Conservation (phyloP, 176 grass and related monocot genomes). For the Carex cristatella region DNA sequence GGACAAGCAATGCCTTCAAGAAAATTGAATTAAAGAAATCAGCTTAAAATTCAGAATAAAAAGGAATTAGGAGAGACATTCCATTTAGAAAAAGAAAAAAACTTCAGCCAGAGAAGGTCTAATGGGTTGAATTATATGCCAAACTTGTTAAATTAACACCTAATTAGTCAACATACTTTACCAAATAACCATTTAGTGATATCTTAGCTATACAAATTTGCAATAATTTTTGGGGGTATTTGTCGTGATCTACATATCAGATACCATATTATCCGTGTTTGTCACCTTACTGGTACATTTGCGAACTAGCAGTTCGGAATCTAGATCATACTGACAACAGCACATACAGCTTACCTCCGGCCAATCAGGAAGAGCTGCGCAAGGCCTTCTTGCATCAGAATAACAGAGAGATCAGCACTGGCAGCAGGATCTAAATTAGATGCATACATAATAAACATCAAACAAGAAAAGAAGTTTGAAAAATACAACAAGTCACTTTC, state of each 20-base stretch:
- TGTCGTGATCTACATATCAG: neutral
- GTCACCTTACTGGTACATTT: neutral
- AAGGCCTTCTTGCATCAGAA: constrained; percentile 99
- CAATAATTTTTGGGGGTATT: neutral
- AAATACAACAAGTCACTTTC: neutral
- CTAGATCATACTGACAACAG: neutral
- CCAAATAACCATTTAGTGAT: neutral
- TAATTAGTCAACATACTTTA: neutral
- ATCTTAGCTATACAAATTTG: neutral
- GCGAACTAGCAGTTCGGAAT: neutral
- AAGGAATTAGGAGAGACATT: neutral
- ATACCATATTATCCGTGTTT: neutral
- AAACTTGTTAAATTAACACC: neutral
- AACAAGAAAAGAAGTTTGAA: neutral
- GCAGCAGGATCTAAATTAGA: constrained; percentile 71
- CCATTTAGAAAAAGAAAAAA: neutral
- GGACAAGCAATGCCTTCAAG: neutral
- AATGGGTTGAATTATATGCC: neutral
- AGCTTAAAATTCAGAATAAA: neutral
- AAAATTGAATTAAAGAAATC: neutral
- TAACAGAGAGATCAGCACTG: constrained; percentile 96
- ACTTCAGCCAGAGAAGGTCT: neutral
- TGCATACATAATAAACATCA: neutral
- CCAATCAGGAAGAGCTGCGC: constrained; percentile 84
- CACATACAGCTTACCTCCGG: constrained; percentile 48